These are phyloP conservation scores for Starmerella bombi DNA, from an alignment of 805 yeast genomes.

Conservation along the genomic window DNA sequence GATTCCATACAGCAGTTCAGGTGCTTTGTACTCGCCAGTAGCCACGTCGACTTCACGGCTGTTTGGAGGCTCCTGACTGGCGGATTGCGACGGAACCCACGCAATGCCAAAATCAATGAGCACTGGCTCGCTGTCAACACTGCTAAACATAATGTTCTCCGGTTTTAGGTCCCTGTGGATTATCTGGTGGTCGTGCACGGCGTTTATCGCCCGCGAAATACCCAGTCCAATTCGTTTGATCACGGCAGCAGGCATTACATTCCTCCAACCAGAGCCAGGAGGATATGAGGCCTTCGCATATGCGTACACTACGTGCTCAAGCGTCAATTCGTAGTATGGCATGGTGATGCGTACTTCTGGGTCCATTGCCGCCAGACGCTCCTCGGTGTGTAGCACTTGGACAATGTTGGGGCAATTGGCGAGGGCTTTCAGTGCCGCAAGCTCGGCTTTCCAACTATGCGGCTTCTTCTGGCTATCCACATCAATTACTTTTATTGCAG, in stretches of 20 bases:
- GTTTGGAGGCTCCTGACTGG: conserved; percentile 20
- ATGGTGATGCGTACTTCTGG: conserved; percentile 28
- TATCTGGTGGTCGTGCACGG: conserved; percentile 24
- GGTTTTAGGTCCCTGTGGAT: conserved; percentile 45
- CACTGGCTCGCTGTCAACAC: conserved; percentile 26
- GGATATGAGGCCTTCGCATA: conserved; percentile 29
- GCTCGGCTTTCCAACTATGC: conserved; percentile 38
- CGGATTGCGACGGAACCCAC: conserved; percentile 24
- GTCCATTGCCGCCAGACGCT: conserved; percentile 14
- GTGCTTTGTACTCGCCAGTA: conserved; percentile 58
- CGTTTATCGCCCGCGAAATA: conserved; percentile 20
- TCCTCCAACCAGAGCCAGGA: conserved; percentile 25
- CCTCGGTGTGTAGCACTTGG: conserved; percentile 21
- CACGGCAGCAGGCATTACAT: conserved; percentile 30
- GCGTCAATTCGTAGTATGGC: conserved; percentile 31
- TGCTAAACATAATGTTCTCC: conserved; percentile 51
- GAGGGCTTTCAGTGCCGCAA: conserved; percentile 28
- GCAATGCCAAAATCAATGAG: conserved; percentile 63
- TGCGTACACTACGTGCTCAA: conserved; percentile 28
- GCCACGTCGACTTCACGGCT: conserved; percentile 39
- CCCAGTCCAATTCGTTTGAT: conserved; percentile 19
- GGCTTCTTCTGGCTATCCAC: conserved; percentile 43
- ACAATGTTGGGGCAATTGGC: conserved; percentile 18
- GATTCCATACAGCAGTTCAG: conserved; percentile 57
- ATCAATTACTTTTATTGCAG: conserved; percentile 38